Evolutionary conservation across 148 eudicot species (phyloP), one percentile per base, ranked within the genome.

Genomic region (Cornus suecica): DNA sequence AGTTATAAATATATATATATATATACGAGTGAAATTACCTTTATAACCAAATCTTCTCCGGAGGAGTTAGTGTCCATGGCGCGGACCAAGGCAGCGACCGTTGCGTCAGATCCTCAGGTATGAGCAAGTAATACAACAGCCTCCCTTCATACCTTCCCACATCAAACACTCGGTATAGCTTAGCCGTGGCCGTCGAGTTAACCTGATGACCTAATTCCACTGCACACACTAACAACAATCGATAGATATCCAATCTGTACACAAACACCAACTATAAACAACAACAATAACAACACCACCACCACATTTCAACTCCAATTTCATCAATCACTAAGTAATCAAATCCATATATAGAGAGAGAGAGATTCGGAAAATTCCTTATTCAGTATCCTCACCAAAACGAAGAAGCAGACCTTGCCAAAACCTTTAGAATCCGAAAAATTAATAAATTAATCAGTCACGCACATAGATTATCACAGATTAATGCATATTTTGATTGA

Each of bases 21-120:
- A 25, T 15, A 62, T n/a, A 11, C 65, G 11, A 24, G 16, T 42
- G 26, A 23, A 60, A 26, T 34, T 76, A 94, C 98, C 94, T 94
- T 94, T 74, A 90, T 73, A 69, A 85, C 71, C n/a, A 87, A 84
- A 69, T 94, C 94, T 76, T 94, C 98, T 69, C 90, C 97, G 69
- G 94, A 91, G 74, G 94, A 91, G 83, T 87, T 86, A 63, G 84
- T 82, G 80, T 90, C 97, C 98, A 94, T 94, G 82, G 74, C 83
- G 66, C 61, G 74, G 80, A 56, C 81, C 70, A 77, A 74, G 58
- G 78, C 72, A 56, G 85, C 70, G 65, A 65, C 61, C 78, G 81
- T 80, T 75, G 80, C 81, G 76, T 86, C 83, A 83, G 71, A 77
- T 63, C 77, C 85, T 88, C 84, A 64, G 66, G 24, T 74, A 79